Base-by-base conservation (phyloP, 2,329 filamentous ascomycete species). In the Fusarium graminum region DNA sequence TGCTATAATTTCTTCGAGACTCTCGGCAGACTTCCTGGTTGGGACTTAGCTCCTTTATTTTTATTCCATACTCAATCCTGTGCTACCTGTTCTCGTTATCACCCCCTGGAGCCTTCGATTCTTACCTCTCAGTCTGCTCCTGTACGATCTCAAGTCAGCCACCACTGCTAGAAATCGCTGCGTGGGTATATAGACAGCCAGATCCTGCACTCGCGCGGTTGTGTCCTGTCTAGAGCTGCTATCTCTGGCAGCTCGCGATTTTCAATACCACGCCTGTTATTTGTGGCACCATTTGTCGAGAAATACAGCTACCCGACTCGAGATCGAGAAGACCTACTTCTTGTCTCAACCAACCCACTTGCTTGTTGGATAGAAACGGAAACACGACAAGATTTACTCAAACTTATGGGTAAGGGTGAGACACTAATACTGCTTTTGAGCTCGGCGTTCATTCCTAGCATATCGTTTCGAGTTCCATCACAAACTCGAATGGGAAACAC, bases 131-230 rank as follows among this genome's bases (percentile, higher is more conserved):
- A 68, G 58, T 65, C 57, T 53, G 61, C 65, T 66, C 59, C 68
- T 73, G 73, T 74, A 63, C 67, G 73, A 74, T 75, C 63, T 46
- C 45, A 67, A 38, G 64, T 63, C 73, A 73, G 72, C 68, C 70
- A 73, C 71, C 68, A 51, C 65, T 59, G 58, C 69, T 58, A 61
- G 55, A 59, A 65, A 68, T 70, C 71, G 64, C 68, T 69, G 67
- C 64, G 69, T 72, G 66, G 68, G 67, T 78, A 79, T 80, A 78
- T 79, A 80, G 76, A 77, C 73, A 76, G 72, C 70, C 71, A 70
- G 72, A 74, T 76, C 74, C 74, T 75, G 74, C 71, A 75, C 68
- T 59, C 60, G 63, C 68, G 71, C 70, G 70, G 71, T 72, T 68
- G 70, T 73, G 71, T 66, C 67, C 71, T 73, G 65, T 62, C 62